Conservation (phyloP, 208 protist species). For the Plasmodiophora brassicae region DNA sequence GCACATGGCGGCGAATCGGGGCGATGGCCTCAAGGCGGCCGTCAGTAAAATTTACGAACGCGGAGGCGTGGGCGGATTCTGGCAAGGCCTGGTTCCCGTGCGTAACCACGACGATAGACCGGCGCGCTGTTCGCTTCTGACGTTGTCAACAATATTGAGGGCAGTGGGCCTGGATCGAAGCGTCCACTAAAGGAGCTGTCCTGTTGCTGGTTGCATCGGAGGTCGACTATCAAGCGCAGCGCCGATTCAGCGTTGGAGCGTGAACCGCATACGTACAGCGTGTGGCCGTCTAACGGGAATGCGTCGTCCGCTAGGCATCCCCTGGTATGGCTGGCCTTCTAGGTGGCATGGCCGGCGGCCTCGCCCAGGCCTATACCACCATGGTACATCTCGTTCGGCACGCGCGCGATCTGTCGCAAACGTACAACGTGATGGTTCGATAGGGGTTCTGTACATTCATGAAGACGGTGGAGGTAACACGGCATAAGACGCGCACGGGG, state of each 20-base stretch:
- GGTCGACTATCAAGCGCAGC: neutral
- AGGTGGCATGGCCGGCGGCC: neutral
- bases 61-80: neutral
- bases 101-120: neutral
- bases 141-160: no score
- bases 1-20: conserved; percentile 17
- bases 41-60: neutral
- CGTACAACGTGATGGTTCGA: no score
- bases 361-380: neutral
- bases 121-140: neutral
- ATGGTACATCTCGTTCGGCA: no score
- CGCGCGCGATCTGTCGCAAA: no score
- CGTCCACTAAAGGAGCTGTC: neutral
- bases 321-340: neutral
- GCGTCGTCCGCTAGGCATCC: no score
- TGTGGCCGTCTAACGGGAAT: neutral
- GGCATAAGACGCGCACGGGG: neutral
- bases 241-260: neutral
- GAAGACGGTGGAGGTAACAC: conserved; percentile 26
- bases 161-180: neutral
- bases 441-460: conserved; percentile 30
- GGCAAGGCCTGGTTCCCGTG: neutral
- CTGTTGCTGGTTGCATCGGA: neutral
- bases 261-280: neutral
- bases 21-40: neutral